Conservation (phyloP, 495 filamentous ascomycete species). For the Xylaria intraflava region DNA sequence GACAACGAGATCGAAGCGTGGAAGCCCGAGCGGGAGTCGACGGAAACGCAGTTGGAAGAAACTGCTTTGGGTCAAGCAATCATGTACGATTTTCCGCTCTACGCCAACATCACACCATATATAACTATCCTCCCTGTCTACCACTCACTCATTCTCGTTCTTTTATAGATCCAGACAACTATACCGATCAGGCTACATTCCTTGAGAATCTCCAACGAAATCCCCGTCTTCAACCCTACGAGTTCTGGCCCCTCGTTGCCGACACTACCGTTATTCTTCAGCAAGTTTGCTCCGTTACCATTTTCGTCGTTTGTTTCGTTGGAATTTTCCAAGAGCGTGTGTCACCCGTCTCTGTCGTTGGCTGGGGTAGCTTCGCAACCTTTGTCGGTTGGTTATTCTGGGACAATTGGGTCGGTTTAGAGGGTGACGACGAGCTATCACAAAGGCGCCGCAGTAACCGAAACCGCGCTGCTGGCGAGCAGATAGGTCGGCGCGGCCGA, state of each 20-base stretch:
- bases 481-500: slow-evolving; percentile 21
- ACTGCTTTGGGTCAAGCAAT: slow-evolving; percentile 94
- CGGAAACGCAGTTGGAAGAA: slow-evolving; percentile 80
- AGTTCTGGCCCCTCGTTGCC: slow-evolving; percentile 94
- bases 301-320: slow-evolving; percentile 90
- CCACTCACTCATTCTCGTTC: not conserved
- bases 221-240: slow-evolving; percentile 86
- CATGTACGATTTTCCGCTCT: slow-evolving; percentile 51
- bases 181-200: slow-evolving; percentile 93
- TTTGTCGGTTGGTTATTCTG: slow-evolving; percentile 84
- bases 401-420: slow-evolving; percentile 77
- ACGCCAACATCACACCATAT: not conserved
- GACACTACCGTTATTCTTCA: slow-evolving; percentile 96
- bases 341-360: slow-evolving; percentile 78
- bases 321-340: slow-evolving; percentile 81
- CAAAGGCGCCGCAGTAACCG: slow-evolving; percentile 26
- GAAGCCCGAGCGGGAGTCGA: slow-evolving; percentile 49
- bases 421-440: slow-evolving; percentile 33
- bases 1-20: slow-evolving; percentile 26
- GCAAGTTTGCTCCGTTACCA: slow-evolving; percentile 86
- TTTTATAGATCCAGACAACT: slow-evolving; percentile 83
- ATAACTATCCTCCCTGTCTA: not conserved
- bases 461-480: slow-evolving; percentile 20
- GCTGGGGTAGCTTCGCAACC: slow-evolving; percentile 74
- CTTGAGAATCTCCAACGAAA: slow-evolving; percentile 95